phyloP scores from a whole-genome alignment of 2,329 filamentous ascomycete species.

The Alternaria longipes region DNA sequence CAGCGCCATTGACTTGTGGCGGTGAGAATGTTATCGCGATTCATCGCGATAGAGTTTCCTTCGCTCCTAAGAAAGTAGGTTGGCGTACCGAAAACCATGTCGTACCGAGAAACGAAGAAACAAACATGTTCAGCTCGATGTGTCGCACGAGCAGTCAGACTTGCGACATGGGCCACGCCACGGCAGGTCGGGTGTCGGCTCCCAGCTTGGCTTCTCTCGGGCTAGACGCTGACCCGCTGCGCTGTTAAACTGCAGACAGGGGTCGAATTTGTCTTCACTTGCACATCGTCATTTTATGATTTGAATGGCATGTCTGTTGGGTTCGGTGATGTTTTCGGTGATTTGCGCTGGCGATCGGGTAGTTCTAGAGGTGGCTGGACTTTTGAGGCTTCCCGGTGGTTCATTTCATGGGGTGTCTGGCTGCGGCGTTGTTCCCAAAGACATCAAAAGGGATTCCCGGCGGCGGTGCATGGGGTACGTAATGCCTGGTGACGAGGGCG shows the following conservation, averaged over 20 bases:
- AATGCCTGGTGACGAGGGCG: not conserved
- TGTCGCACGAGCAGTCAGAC: not conserved
- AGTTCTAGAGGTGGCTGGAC: constrained; percentile 4
- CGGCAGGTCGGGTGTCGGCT: constrained; percentile 2
- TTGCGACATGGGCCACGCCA: not conserved
- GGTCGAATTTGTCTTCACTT: not conserved
- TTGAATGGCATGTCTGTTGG: not conserved
- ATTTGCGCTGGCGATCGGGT: not conserved
- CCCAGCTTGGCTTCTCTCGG: not conserved
- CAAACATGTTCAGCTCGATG: constrained; percentile 1
- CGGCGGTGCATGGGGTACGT: constrained; percentile 5
- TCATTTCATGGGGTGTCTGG: not conserved
- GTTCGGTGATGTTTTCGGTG: not conserved
- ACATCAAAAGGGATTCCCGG: not conserved
- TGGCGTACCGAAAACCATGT: constrained; percentile 1
- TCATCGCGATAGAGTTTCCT: not conserved
- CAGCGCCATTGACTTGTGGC: not conserved
- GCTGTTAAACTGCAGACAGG: not conserved
- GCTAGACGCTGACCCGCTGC: not conserved
- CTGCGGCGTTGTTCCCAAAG: not conserved
- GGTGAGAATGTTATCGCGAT: not conserved
- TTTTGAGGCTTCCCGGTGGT: constrained; percentile 3
- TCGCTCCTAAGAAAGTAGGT: not conserved
- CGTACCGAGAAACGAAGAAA: not conserved
- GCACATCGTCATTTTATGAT: constrained; percentile 1